Conservation (phyloP, 768 basidiomycete genomes). For the Lyophyllum semitale region DNA sequence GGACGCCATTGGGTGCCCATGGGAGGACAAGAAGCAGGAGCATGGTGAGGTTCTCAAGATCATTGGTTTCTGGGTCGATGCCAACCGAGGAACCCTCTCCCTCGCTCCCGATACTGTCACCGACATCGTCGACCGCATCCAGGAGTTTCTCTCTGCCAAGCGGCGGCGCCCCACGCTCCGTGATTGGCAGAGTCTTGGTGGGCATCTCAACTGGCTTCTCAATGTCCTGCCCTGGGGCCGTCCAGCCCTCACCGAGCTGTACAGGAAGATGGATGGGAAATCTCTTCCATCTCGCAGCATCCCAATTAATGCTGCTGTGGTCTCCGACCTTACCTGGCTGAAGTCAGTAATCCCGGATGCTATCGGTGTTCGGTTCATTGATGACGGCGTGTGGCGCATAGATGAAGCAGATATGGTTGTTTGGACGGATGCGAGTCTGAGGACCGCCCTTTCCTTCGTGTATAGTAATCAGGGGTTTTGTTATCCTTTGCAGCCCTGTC, state of each 20-base stretch:
- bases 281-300: not conserved
- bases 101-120: slow-evolving; percentile 14
- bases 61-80: slow-evolving; percentile 37
- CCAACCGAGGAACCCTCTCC: no score
- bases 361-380: slow-evolving; percentile 17
- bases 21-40: no score
- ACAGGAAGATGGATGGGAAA: slow-evolving; percentile 12
- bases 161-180: not conserved
- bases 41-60: slow-evolving; percentile 27
- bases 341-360: not conserved
- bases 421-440: slow-evolving; percentile 9
- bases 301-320: not conserved
- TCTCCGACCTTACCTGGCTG: not conserved
- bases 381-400: slow-evolving; percentile 7
- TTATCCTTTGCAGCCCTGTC: not conserved
- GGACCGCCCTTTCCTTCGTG: slow-evolving; percentile 1
- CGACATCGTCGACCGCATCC: slow-evolving; percentile 16
- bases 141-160: not conserved
- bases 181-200: not conserved
- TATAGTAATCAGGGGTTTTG: no score
- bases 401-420: slow-evolving; percentile 1
- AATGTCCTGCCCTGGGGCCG: slow-evolving; percentile 23
- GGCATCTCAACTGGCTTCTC: no score
- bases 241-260: slow-evolving; percentile 16
- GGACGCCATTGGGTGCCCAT: no score